Conservation (phyloP, 306 rosid genomes). For the Mucuna pruriens region DNA sequence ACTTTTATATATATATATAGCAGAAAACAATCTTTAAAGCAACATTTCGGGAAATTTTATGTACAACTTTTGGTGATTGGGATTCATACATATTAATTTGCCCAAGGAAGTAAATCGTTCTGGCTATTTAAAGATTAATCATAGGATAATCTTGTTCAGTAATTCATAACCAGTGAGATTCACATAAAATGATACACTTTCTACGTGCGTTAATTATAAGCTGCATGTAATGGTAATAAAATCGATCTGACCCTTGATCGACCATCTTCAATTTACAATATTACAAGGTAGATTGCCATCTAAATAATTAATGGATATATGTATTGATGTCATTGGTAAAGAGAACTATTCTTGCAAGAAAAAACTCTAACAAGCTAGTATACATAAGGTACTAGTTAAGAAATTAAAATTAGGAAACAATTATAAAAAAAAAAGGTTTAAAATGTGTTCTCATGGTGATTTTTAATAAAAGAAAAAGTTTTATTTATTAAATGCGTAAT, state of each 20-base stretch:
- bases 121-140: neutral
- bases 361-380: neutral
- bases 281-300: neutral
- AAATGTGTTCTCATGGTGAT: too few species aligned
- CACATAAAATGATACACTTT: neutral
- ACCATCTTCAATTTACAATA: neutral
- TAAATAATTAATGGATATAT: neutral
- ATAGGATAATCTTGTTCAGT: neutral
- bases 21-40: neutral
- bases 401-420: neutral
- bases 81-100: neutral
- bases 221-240: neutral
- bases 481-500: neutral
- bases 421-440: neutral
- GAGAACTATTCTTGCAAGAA: neutral
- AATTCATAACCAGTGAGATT: neutral
- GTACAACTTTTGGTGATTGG: neutral
- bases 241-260: neutral
- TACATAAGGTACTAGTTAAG: neutral
- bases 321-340: neutral
- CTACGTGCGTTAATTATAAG: neutral
- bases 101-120: neutral
- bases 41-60: neutral
- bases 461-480: neutral
- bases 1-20: too few species aligned